Conservation (phyloP, 1,139 yeast species). For the Blastobotrys aristatus region DNA sequence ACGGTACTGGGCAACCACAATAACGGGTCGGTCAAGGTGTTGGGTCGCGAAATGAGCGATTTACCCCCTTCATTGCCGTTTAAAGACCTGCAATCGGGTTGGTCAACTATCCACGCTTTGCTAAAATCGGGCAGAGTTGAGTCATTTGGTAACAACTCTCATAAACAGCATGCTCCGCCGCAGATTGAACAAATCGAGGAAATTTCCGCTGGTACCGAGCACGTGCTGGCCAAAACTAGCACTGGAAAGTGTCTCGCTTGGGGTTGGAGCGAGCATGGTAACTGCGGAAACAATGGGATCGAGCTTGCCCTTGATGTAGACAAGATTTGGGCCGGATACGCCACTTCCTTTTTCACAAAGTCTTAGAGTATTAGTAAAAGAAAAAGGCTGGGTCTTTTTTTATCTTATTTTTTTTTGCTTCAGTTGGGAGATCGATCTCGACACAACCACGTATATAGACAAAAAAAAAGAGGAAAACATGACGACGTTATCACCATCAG, state of each 20-base stretch:
- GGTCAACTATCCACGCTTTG: slow-evolving; percentile 70
- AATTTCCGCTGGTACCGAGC: slow-evolving; percentile 76
- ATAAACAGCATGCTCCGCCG: slow-evolving; percentile 51
- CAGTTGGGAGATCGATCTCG: not conserved
- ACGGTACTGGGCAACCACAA: slow-evolving; percentile 24
- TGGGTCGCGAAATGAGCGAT: slow-evolving; percentile 21
- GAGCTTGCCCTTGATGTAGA: slow-evolving; percentile 10
- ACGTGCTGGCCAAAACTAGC: slow-evolving; percentile 49
- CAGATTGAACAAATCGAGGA: slow-evolving; percentile 11
- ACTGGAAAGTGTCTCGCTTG: slow-evolving; percentile 52
- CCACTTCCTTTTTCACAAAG: slow-evolving; percentile 6
- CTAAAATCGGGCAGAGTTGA: slow-evolving; percentile 28
- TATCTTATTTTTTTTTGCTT: not conserved
- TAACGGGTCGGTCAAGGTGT: slow-evolving; percentile 22
- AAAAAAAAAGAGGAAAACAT: no score
- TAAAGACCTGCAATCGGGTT: slow-evolving; percentile 50
- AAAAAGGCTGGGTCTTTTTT: not conserved
- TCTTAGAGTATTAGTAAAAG: not conserved
- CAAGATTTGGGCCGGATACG: slow-evolving; percentile 8
- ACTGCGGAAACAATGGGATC: slow-evolving; percentile 58
- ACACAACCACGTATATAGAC: no score
- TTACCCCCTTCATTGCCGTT: slow-evolving; percentile 8
- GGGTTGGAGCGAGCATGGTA: slow-evolving; percentile 99
- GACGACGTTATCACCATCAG: slow-evolving; percentile 5
- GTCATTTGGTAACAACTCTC: slow-evolving; percentile 71